Conservation (phyloP, 1,284 basidiomycete genomes). For the Golubevia pallescens region DNA sequence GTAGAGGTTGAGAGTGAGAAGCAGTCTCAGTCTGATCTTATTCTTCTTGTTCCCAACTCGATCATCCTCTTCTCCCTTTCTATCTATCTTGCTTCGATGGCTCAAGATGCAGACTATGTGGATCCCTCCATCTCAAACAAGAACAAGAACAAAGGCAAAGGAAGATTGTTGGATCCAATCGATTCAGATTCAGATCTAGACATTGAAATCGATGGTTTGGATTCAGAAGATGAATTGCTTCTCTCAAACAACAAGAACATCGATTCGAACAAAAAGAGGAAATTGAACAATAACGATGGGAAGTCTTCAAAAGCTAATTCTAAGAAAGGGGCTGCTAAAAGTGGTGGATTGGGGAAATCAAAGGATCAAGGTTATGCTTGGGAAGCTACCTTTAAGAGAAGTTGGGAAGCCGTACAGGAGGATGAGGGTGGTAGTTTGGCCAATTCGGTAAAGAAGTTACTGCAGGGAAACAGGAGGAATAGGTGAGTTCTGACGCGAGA, state of each 20-base stretch:
- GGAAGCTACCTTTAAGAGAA: constrained; percentile 60
- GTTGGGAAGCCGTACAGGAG: constrained; percentile 60
- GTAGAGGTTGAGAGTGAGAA: no score
- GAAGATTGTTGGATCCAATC: no score
- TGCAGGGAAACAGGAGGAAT: constrained; percentile 50
- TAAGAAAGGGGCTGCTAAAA: background rate
- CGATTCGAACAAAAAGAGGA: background rate
- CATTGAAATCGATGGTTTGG: background rate
- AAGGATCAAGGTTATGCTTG: constrained; percentile 54
- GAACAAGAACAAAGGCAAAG: no score
- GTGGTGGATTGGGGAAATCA: constrained; percentile 12
- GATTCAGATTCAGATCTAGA: background rate
- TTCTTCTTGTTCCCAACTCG: no score
- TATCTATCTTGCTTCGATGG: no score
- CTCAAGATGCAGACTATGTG: no score
- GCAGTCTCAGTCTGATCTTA: no score
- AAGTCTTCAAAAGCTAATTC: background rate
- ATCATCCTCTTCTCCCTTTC: no score
- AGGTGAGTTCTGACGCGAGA: constrained; percentile 7
- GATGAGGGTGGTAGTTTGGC: constrained; percentile 58
- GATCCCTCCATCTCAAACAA: no score
- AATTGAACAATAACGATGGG: background rate
- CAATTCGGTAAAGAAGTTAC: constrained; percentile 41
- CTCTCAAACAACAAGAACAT: background rate
- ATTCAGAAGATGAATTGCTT: background rate